A percentile compares a stretch with the other conserved stretches of the same genome.
phyloP scores from a whole-genome alignment of 2,329 filamentous ascomycete genomes.

The Paraconiothyrium sp. region DNA sequence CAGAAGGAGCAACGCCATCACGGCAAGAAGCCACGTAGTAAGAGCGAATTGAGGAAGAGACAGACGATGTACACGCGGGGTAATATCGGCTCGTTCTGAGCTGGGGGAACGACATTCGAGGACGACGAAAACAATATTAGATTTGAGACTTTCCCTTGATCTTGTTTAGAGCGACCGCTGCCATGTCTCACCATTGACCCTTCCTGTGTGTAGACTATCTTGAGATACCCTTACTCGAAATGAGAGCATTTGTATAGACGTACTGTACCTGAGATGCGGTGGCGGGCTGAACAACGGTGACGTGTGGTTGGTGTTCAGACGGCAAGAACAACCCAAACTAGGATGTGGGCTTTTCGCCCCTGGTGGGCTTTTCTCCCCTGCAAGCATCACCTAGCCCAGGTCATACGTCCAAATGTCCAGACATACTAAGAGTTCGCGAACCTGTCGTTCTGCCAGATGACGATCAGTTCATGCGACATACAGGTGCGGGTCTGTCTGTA shows the following conservation, averaged over 20 bases:
- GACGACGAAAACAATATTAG: neutral
- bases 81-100: constrained; percentile 47
- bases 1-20: constrained; percentile 21
- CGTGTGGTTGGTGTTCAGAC: neutral
- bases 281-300: neutral
- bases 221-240: neutral
- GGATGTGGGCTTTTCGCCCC: neutral
- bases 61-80: constrained; percentile 46
- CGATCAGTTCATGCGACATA: neutral
- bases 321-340: neutral
- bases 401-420: neutral
- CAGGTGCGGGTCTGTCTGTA: neutral
- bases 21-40: constrained; percentile 19
- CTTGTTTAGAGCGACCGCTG: neutral
- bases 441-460: neutral
- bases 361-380: neutral
- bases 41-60: constrained; percentile 33
- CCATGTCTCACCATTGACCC: neutral
- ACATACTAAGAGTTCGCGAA: neutral
- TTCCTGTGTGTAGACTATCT: neutral
- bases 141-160: neutral
- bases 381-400: neutral
- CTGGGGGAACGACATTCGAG: neutral
- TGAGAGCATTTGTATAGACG: neutral
- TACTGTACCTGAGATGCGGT: neutral